Evolutionary conservation across 768 basidiomycete genomes (phyloP).

Genomic region (Chalciporus chontae): DNA sequence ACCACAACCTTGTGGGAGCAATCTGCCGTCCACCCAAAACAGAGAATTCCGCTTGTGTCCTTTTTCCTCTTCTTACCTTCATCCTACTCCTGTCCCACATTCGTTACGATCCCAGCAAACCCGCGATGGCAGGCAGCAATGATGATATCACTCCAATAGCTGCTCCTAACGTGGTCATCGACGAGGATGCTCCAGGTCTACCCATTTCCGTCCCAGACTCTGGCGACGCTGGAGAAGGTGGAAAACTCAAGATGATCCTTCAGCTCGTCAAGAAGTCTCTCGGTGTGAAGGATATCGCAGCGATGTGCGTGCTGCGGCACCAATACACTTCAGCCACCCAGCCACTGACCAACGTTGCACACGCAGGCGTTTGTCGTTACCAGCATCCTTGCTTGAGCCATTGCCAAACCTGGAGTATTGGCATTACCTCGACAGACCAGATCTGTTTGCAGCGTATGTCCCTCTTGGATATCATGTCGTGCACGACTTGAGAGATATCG

Average conservation of each 20-base stretch:
- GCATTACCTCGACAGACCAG: constrained; percentile 89
- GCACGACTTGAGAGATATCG: constrained; percentile 4
- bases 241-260: constrained; percentile 92
- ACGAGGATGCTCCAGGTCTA: constrained; percentile 52
- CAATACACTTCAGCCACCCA: not conserved
- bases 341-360: constrained; percentile 14
- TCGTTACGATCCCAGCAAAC: not conserved
- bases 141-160: constrained; percentile 8
- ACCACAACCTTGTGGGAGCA: constrained; percentile 13
- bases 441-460: constrained; percentile 86
- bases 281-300: constrained; percentile 92
- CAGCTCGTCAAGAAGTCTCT: constrained; percentile 87
- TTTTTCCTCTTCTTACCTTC: constrained; percentile 2
- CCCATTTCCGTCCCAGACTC: constrained; percentile 68
- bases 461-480: not conserved
- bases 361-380: constrained; percentile 82
- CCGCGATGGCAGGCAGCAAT: constrained; percentile 20
- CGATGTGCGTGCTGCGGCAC: constrained; percentile 59
- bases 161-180: constrained; percentile 17
- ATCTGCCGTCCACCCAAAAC: not conserved
- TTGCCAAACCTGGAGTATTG: constrained; percentile 96
- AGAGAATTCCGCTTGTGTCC: no score
- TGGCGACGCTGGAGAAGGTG: constrained; percentile 76
- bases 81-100: constrained; percentile 1
- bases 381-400: constrained; percentile 90